Evolutionary conservation across 441 rosid species (phyloP), one percentile per base, ranked within the genome.

Genomic region (Erodium trifolium): DNA sequence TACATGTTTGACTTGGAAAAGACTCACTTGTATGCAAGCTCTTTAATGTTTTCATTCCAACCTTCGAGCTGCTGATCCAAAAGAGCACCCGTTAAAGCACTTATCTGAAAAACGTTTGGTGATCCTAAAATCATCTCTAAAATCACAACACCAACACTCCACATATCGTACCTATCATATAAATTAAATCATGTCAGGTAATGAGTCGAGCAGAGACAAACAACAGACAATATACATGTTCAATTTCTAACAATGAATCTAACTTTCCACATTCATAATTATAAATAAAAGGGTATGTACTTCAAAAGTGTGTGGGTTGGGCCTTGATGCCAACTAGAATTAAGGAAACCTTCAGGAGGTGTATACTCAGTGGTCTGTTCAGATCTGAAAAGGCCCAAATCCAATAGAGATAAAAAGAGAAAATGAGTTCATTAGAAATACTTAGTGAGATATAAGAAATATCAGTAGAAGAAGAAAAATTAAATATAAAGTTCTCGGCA

Each of bases 81-180:
- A 80, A 88, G 92, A 72, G 92, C 78, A 55, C 84, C 90, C 4
- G 99, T 91, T 16, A 81, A 73, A 71, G 86, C 68, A 78, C 86
- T 88, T 67, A 90, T 77, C 76, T 86, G 97, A 77, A 94, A 94
- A 72, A 91, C 93, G 78, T 90, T 84, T 43, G 96, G 96, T 66
- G 97, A 87, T 68, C 97, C 99, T 76, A 94, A 82, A 39, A 91
- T 85, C 86, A 94, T 76, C 86, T 94, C 97, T 82, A 94, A 83
- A 64, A 90, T 82, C 75, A 94, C 96, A 72, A 91, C 99, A 69
- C 97, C 97, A 71, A 91, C 93, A 68, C 99, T 87, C 99, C 99
- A 94, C 92, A 91, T 90, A 77, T 94, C 99, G 72, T 91, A 91
- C 80, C 97, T 91, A 80, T 76, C 72, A 37, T 37, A 75, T 71